Evolutionary conservation across 2,329 filamentous ascomycete species (phyloP), one percentile per base, ranked within the genome.

Genomic region (Cadophora gregata): DNA sequence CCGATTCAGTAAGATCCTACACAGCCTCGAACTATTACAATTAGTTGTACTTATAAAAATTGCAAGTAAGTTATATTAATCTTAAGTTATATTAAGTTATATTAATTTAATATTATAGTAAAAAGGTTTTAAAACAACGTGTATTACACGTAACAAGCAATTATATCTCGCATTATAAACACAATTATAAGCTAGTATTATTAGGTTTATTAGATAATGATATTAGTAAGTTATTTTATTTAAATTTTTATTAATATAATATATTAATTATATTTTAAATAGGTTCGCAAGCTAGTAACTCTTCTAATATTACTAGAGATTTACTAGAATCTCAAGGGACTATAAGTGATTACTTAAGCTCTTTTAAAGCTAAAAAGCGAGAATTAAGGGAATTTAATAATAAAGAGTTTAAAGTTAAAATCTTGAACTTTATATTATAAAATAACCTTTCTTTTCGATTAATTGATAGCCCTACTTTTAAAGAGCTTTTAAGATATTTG

Each of bases 401-500:
- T 42, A 42, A 42, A 42, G 36, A 42, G 36, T 42, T 42, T 47
- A 47, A 24, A 48, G 21, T 48, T 25, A 48, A 48, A 21, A 48
- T 48, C 25, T 48, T 48, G 25, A 48, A 48, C 47, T 48, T 48
- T 48, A 48, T 48, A 48, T 48, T 48, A 48, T 8, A 48, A 48
- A 48, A 48, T 12, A 48, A 48, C 47, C 47, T 48, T 48, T 48
- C 47, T 48, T 48, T 48, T 48, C 47, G 21, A 48, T 48, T 48
- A 48, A 48, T 48, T 19, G 5, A 48, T 48, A 48, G 47, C 21
- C 47, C 47, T 48, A 48, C 47, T 48, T 47, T 47, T 47, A 47
- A 21, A 47, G 42, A 47, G 42, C 42, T 47, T 47, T 47, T 48
- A 42, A 42, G 36, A 42, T 42, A 42, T 42, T 42, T 42, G 16